These are phyloP conservation scores for Colletotrichum nymphaeae DNA, from an alignment of 2,329 filamentous ascomycete genomes.

Conservation along the genomic window DNA sequence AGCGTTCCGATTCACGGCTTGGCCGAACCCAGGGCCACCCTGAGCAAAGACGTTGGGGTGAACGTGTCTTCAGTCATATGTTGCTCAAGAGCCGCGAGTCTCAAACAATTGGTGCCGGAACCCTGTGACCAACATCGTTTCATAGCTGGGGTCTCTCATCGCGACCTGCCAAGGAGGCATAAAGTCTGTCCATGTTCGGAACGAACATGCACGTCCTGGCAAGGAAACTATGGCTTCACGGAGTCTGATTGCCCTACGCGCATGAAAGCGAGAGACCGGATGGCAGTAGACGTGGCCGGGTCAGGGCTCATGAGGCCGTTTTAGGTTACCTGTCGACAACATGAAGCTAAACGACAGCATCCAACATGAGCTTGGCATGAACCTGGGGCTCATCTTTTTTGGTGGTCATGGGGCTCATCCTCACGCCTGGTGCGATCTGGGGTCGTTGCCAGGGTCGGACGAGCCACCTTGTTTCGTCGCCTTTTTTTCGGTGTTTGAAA, in stretches of 20 bases:
- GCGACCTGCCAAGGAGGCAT: constrained; percentile 20
- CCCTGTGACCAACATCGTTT: constrained; percentile 46
- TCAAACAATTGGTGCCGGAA: constrained; percentile 46
- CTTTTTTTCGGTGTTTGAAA: constrained; percentile 28
- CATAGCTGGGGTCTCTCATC: constrained; percentile 37
- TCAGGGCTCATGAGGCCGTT: constrained; percentile 33
- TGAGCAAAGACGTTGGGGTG: constrained; percentile 5
- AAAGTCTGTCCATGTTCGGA: constrained; percentile 33
- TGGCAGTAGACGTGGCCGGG: constrained; percentile 27
- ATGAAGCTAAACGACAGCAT: constrained; percentile 2
- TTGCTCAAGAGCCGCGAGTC: constrained; percentile 41
- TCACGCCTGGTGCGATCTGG: constrained; percentile 12
- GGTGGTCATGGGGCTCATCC: constrained; percentile 1
- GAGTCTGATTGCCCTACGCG: constrained; percentile 11
- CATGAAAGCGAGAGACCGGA: constrained; percentile 32
- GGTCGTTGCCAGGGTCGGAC: constrained; percentile 4
- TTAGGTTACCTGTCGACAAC: constrained; percentile 21
- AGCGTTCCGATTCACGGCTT: constrained; percentile 31
- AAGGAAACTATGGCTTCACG: constrained; percentile 19
- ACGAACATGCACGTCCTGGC: constrained; percentile 28
- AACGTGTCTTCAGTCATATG: not conserved
- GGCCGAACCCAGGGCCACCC: constrained; percentile 22
- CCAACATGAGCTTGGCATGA: constrained; percentile 19
- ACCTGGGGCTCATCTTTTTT: constrained; percentile 1
- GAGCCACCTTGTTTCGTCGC: constrained; percentile 30